phyloP scores from a whole-genome alignment of 129 eudicot species.

The Mikania micrantha region DNA sequence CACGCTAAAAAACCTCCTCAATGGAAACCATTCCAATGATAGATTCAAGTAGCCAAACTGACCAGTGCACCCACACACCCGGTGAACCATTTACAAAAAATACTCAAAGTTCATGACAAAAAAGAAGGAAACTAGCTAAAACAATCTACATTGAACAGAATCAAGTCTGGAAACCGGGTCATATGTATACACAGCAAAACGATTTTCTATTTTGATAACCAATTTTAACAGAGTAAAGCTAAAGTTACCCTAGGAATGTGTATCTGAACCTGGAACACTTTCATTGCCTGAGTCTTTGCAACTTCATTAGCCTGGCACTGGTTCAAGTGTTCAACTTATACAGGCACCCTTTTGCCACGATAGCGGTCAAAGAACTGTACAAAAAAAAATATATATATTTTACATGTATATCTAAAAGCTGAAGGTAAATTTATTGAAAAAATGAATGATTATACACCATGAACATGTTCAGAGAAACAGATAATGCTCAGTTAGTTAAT shows the following conservation, averaged over 20 bases:
- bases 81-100: background rate
- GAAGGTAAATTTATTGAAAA: background rate
- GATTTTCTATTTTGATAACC: conserved; percentile 10
- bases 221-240: conserved; percentile 6
- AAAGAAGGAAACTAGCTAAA: background rate
- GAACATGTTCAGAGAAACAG: background rate
- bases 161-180: background rate
- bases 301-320: background rate
- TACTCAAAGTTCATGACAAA: background rate
- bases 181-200: conserved; percentile 13
- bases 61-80: background rate
- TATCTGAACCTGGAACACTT: background rate
- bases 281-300: background rate
- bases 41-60: background rate
- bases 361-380: conserved; percentile 56
- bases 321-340: conserved; percentile 26
- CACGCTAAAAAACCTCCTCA: too few relatives aligned
- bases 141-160: conserved; percentile 3
- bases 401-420: background rate
- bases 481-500: background rate
- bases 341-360: conserved; percentile 68
- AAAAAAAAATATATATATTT: background rate
- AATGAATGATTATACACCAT: background rate
- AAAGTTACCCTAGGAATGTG: conserved; percentile 2
- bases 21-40: background rate